Base-by-base conservation (phyloP, 192 early-diverging fungal genomes). In the Obelidium mucronatum region DNA sequence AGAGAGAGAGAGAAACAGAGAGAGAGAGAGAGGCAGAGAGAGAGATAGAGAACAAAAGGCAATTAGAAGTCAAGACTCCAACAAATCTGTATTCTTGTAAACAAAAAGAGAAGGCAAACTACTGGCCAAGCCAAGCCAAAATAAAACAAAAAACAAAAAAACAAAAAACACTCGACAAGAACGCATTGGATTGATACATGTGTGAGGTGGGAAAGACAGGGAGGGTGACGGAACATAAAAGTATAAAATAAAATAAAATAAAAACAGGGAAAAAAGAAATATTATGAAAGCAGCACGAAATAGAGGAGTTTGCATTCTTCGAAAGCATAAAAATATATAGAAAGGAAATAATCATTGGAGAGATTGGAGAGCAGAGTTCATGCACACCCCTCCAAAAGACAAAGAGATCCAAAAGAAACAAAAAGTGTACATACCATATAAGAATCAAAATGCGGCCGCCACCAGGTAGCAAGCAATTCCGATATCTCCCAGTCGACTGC, bases 401-500 rank as follows among this genome's bases (percentile, higher is more conserved):
- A 33, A 78, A 1, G 61, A 63, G 51, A 59, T 56, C 17, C 72
- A 48, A 66, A 26, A 80, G 54, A 69, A 24, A 28, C 11, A 2
- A 71, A 48, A 17, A 68, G 17, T 24, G 36, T 6, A 74, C 77
- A 61, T 84, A 93, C 93, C 92, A 91, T 88, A 61, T 86, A 90
- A 6, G 83, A 87, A 62, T 93, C 93, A 83, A 93, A 94, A 73
- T 92, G 89, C 19, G 92, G 91, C 69, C 92, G 64, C 88, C 90
- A 93, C 91, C 91, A 93, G 30, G 83, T 83, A 40, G 85, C 85
- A 2, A 94, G 73, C 65, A 93, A 89, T 77, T 94, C 92, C 11
- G 91, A 90, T 35, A 93, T 79, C 64, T 93, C 88, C 90, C 91
- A 94, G 68, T 91, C 90, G 48, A 73, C 77, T 33, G 75, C 72